Evolutionary conservation across 352 stramenopile species (phyloP).

Genomic region (Peronospora tabacina): DNA sequence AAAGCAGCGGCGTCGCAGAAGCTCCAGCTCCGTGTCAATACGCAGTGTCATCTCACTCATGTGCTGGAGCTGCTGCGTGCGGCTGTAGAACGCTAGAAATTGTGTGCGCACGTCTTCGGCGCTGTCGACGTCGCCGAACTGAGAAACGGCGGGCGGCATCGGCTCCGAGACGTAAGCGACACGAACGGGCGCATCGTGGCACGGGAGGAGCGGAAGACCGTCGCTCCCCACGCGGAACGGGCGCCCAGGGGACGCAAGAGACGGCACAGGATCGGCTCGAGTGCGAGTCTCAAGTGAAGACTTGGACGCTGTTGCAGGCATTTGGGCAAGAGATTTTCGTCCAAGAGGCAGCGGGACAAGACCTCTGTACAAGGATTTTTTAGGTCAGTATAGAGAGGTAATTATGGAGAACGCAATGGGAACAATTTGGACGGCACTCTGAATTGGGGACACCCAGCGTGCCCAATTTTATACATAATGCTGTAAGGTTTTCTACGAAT

Average conservation of each 20-base stretch:
- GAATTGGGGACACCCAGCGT: too few relatives aligned
- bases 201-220: conserved; percentile 28
- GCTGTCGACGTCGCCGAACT: conserved; percentile 25
- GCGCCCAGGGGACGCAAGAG: conserved; percentile 4
- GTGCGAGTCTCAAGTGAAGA: conserved; percentile 29
- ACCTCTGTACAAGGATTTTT: not conserved
- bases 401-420: too few relatives aligned
- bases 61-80: conserved; percentile 26
- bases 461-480: too few relatives aligned
- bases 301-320: conserved; percentile 11
- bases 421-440: too few relatives aligned
- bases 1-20: conserved; percentile 67
- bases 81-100: conserved; percentile 36
- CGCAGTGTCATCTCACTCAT: conserved; percentile 68
- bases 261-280: conserved; percentile 16
- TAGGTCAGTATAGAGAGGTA: not conserved
- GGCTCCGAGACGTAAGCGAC: conserved; percentile 1
- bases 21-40: conserved; percentile 69
- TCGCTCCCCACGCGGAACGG: conserved; percentile 25
- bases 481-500: too few relatives aligned
- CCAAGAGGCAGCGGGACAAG: not conserved
- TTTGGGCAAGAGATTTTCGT: conserved; percentile 13
- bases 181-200: conserved; percentile 15
- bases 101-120: conserved; percentile 33
- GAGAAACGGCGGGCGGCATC: conserved; percentile 8